A percentile compares a stretch with the other conserved stretches of the same genome.
phyloP scores from a whole-genome alignment of 192 early-diverging fungal genomes.

The Coemansia umbellata region DNA sequence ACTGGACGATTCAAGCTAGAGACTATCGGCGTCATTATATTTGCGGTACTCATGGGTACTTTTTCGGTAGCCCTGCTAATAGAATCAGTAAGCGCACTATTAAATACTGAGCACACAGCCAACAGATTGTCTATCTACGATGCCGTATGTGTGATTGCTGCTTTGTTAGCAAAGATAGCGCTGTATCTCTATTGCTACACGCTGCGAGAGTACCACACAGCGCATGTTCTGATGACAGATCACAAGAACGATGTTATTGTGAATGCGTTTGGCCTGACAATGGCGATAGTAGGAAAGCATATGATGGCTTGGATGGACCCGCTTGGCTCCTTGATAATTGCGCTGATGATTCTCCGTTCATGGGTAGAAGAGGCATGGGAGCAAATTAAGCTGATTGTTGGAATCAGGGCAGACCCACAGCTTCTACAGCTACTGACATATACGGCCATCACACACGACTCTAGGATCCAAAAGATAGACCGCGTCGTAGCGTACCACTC shows the following conservation, averaged over 20 bases:
- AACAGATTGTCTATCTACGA: constrained; percentile 50
- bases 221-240: constrained; percentile 63
- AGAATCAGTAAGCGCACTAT: constrained; percentile 61
- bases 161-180: constrained; percentile 59
- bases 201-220: constrained; percentile 54
- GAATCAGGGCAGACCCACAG: constrained; percentile 72
- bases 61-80: constrained; percentile 67
- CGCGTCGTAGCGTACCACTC: constrained; percentile 83
- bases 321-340: constrained; percentile 63
- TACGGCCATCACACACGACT: constrained; percentile 74
- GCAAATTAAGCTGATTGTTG: constrained; percentile 73
- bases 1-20: constrained; percentile 74
- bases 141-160: constrained; percentile 53
- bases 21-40: constrained; percentile 75
- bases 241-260: constrained; percentile 74
- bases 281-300: constrained; percentile 59
- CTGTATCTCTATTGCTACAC: constrained; percentile 67
- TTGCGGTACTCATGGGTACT: constrained; percentile 72
- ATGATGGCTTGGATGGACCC: constrained; percentile 70
- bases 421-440: constrained; percentile 85
- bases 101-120: constrained; percentile 36
- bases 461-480: constrained; percentile 65
- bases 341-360: constrained; percentile 63
- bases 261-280: constrained; percentile 66
- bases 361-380: constrained; percentile 67